Percentiles rank a stretch among this genome's conserved stretches.
Conservation (phyloP, 148 eudicot genomes). For the Rhododendron henanense region DNA sequence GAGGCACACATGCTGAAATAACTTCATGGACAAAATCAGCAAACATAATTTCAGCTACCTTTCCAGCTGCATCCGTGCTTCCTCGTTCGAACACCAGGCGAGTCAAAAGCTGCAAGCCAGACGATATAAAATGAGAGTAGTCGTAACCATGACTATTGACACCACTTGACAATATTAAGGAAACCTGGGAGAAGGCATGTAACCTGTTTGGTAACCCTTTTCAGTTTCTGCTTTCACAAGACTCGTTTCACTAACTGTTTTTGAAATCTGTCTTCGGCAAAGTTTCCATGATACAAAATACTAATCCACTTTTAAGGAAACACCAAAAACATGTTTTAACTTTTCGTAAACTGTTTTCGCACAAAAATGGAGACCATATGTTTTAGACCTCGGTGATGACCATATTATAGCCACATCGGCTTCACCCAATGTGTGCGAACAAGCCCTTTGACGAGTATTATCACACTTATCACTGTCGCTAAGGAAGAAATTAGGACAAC, state of each 20-base stretch:
- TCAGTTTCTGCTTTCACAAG: not conserved
- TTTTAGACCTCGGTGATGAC: not conserved
- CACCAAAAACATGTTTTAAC: not conserved
- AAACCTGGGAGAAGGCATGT: not conserved
- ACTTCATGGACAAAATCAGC: slow-evolving; percentile 99
- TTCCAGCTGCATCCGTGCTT: slow-evolving; percentile 98
- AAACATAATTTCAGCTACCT: slow-evolving; percentile 92
- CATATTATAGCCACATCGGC: not conserved
- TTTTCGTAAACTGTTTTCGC: not conserved
- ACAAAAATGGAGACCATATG: not conserved
- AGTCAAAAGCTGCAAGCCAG: slow-evolving; percentile 75
- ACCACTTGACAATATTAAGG: not conserved
- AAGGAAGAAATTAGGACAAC: not conserved
- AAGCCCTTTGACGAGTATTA: not conserved
- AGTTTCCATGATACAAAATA: not conserved
- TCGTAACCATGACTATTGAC: not conserved
- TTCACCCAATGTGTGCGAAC: not conserved
- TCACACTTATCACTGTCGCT: not conserved
- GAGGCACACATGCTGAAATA: slow-evolving; percentile 96
- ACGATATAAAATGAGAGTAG: not conserved
- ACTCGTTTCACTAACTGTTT: not conserved
- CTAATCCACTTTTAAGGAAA: not conserved
- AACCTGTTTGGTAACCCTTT: not conserved
- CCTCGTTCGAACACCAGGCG: slow-evolving; percentile 91
- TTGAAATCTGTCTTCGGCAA: not conserved